Evolutionary conservation across 192 early-diverging fungal species (phyloP), one percentile per base, ranked within the genome.

Genomic region (Backusella tuberculispora): DNA sequence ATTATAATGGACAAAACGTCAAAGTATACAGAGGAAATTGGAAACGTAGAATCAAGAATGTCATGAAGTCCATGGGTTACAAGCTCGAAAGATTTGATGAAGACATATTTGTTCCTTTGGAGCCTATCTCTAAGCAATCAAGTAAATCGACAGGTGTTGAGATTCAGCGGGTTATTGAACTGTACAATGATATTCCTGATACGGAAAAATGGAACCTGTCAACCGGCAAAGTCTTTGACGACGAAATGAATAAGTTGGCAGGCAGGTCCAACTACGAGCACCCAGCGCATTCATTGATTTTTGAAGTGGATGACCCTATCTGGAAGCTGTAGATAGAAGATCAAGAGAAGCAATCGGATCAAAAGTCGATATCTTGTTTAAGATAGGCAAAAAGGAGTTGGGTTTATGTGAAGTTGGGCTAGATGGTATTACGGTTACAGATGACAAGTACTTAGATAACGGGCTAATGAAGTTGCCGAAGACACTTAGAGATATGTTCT

Each of bases 1-100:
- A 69, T 21, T 69, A 46, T 26, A 37, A 69, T 21, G 67, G 67
- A 7, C 45, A 46, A 46, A 69, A n/a, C 41, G 34, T 69, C 44
- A 69, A 69, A 43, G 44, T 47, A 7, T 69, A 69, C 21, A n/a
- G 67, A 24, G 67, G 67, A 8, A 43, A 47, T 21, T 69, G 67
- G 41, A 47, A 43, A 26, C 45, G 41, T 26, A 69, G 6, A 46
- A 69, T 69, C n/a, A 69, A 69, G 8, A 1, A 19, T 41, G 21
- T 46, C 5, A 29, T 46, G 8, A 69, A 47, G 46, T 21, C 44
- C 10, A 69, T 69, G 67, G 67, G 44, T 26, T 69, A 69, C 19
- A 69, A 47, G 15, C 44, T 47, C 2, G 44, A 47, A 14, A 19
- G 44, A 4, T 69, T 69, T 69, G 19, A 46, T 21, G 67, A 45